A percentile compares a stretch with the other conserved stretches of the same genome.
phyloP scores from a whole-genome alignment of 805 yeast species.

The Ogataea allantospora region DNA sequence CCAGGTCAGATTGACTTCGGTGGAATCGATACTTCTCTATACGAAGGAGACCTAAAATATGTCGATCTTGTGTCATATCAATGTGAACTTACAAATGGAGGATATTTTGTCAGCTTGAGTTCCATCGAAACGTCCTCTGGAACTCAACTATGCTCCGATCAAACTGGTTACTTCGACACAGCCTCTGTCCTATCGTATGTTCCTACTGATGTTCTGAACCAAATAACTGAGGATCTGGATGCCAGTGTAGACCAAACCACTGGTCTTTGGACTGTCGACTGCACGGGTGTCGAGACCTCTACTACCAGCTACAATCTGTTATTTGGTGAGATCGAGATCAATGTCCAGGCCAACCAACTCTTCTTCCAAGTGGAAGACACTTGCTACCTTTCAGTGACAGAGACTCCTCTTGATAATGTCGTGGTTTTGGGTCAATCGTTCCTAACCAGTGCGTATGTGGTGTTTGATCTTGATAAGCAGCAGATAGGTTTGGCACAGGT shows the following conservation, averaged over 20 bases:
- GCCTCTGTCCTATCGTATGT: slow-evolving; percentile 53
- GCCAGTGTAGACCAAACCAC: slow-evolving; percentile 16
- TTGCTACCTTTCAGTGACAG: slow-evolving; percentile 23
- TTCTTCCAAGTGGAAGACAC: slow-evolving; percentile 14
- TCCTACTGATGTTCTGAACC: slow-evolving; percentile 34
- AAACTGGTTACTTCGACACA: slow-evolving; percentile 48
- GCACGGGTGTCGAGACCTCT: slow-evolving; percentile 18
- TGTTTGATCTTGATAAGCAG: slow-evolving; percentile 58
- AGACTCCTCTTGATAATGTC: slow-evolving; percentile 17
- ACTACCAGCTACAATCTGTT: slow-evolving; percentile 12
- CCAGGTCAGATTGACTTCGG: slow-evolving; percentile 34
- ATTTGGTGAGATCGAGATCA: slow-evolving; percentile 22
- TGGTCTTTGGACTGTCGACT: slow-evolving; percentile 25
- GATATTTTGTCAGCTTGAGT: slow-evolving; percentile 19
- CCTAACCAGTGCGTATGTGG: slow-evolving; percentile 61
- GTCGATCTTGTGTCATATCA: slow-evolving; percentile 12
- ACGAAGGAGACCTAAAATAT: slow-evolving; percentile 24
- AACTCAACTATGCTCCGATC: slow-evolving; percentile 7
- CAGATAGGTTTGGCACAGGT: slow-evolving; percentile 59
- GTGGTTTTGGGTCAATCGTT: slow-evolving; percentile 64
- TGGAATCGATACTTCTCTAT: slow-evolving; percentile 31
- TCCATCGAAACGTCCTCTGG: slow-evolving; percentile 16
- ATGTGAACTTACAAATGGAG: slow-evolving; percentile 12
- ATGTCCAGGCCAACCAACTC: slow-evolving; percentile 23
- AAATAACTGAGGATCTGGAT: slow-evolving; percentile 15